Conservation (phyloP, 352 stramenopile genomes). For the Pythium apleroticum region DNA sequence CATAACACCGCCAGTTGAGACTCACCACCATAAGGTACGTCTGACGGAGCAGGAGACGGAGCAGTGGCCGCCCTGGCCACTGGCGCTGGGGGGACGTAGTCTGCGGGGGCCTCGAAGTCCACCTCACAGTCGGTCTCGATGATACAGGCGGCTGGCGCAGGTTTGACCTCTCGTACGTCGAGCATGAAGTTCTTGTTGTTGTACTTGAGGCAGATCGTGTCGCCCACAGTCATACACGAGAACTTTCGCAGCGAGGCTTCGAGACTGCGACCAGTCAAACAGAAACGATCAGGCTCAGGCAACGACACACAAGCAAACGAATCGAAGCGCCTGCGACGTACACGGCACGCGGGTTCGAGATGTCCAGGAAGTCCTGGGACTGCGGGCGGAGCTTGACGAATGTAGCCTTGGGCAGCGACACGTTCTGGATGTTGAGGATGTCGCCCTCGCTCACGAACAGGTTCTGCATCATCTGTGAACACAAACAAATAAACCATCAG, state of each 20-base stretch:
- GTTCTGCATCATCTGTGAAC: conserved; percentile 97
- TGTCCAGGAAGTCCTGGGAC: conserved; percentile 98
- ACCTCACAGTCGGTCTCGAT: conserved; percentile 99
- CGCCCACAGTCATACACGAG: conserved; percentile 97
- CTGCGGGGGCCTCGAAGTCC: conserved; percentile 96
- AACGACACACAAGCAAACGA: conserved; percentile 1
- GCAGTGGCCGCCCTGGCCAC: conserved; percentile 20
- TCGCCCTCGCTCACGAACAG: conserved; percentile 92
- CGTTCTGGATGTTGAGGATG: conserved; percentile 97
- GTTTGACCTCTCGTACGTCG: conserved; percentile 96
- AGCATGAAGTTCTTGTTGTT: conserved; percentile 99
- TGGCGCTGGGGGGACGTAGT: conserved; percentile 66
- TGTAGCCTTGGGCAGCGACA: conserved; percentile 94
- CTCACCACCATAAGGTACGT: conserved; percentile 62
- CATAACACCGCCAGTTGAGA: background rate
- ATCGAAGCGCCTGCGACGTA: conserved; percentile 57
- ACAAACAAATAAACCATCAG: background rate
- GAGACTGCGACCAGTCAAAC: conserved; percentile 37
- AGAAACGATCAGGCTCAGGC: background rate
- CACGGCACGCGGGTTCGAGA: conserved; percentile 97
- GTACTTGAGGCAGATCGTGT: conserved; percentile 99
- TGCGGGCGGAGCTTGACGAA: conserved; percentile 99
- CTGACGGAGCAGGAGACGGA: conserved; percentile 39
- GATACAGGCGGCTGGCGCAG: conserved; percentile 96
- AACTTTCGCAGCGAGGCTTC: conserved; percentile 87